Conservation (phyloP, 2,329 filamentous ascomycete species). For the Lecanicillium sp. region DNA sequence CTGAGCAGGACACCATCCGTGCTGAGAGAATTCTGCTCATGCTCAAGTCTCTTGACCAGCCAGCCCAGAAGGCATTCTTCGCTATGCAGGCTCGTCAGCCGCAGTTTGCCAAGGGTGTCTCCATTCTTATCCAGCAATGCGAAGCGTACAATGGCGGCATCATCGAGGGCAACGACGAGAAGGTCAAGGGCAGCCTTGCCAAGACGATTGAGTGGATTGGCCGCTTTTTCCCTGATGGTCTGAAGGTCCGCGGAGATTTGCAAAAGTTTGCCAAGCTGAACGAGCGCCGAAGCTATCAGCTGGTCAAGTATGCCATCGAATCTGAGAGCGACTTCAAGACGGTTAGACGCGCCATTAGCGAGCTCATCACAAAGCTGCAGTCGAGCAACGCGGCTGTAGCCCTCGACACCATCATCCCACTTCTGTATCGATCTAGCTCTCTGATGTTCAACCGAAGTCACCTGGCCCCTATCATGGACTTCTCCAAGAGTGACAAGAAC, state of each 20-base stretch:
- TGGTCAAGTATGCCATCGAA: conserved; percentile 79
- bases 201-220: conserved; percentile 68
- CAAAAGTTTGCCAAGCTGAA: conserved; percentile 88
- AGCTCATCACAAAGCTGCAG: conserved; percentile 77
- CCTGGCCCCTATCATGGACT: conserved; percentile 81
- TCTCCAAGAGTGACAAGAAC: conserved; percentile 76
- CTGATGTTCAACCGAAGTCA: conserved; percentile 94
- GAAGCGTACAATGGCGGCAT: conserved; percentile 87
- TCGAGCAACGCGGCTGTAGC: conserved; percentile 57
- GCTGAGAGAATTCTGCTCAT: conserved; percentile 80
- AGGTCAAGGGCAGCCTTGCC: conserved; percentile 63
- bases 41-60: conserved; percentile 68
- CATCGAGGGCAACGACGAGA: conserved; percentile 63
- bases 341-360: conserved; percentile 82
- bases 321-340: conserved; percentile 88
- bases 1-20: conserved; percentile 69
- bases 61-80: conserved; percentile 82
- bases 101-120: conserved; percentile 65
- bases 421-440: conserved; percentile 77
- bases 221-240: conserved; percentile 68
- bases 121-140: conserved; percentile 74
- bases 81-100: conserved; percentile 75
- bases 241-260: conserved; percentile 68
- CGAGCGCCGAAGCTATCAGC: conserved; percentile 82
- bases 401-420: conserved; percentile 71